phyloP scores from a whole-genome alignment of 345 rosid species.

The Abelmoschus esculentus region DNA sequence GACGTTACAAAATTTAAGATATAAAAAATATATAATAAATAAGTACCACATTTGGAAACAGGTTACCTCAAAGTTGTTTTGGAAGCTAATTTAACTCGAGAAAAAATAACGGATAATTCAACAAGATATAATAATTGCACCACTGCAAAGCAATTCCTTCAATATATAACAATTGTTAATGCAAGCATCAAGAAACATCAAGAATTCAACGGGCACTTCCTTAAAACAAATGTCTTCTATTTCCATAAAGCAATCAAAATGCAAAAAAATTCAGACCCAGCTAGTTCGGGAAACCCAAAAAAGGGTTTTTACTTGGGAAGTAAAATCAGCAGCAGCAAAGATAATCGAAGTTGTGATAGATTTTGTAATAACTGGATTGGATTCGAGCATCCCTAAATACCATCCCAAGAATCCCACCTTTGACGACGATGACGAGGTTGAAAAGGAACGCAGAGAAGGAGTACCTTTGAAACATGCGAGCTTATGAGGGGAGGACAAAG shows the following conservation, averaged over 20 bases:
- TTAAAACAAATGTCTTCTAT: no score
- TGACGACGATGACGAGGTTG: constrained; percentile 11
- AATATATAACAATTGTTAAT: not conserved
- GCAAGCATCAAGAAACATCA: not conserved
- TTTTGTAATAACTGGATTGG: constrained; percentile 36
- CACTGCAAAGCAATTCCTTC: not conserved
- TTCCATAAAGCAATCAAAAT: no score
- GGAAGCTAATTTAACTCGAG: not conserved
- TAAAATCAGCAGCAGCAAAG: constrained; percentile 41
- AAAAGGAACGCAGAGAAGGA: constrained; percentile 6
- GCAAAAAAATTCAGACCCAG: no score
- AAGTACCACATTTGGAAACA: not conserved
- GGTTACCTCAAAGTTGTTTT: not conserved
- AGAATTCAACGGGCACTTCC: not conserved
- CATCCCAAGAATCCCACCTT: constrained; percentile 32
- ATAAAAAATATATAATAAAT: not conserved
- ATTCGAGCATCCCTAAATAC: constrained; percentile 42
- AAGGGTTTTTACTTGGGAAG: constrained; percentile 34
- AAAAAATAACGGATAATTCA: not conserved
- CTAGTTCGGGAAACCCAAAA: no score
- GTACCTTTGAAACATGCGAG: not conserved
- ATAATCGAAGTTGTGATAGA: constrained; percentile 36
- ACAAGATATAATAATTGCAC: not conserved
- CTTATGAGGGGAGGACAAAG: not conserved
- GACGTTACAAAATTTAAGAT: not conserved